Evolutionary conservation across 148 eudicot species (phyloP), one percentile per base, ranked within the genome.

Genomic region (Silene latifolia): DNA sequence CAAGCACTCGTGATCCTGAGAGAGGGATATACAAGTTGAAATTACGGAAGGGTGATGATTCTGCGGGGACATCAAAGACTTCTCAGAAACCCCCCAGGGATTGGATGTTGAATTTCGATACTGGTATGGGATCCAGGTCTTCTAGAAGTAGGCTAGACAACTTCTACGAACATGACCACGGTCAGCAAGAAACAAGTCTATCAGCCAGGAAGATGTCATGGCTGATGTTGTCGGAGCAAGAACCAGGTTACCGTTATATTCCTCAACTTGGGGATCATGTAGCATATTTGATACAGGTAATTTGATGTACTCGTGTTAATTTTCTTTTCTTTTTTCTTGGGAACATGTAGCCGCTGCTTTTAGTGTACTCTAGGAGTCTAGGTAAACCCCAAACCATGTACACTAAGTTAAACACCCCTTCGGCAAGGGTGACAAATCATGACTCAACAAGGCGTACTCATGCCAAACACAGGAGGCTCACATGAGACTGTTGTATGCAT

Each of bases 211-310:
- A 89, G 80, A 66, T 84, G 32, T 82, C 90, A 61, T 95, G 98
- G 98, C 83, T 95, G 72, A 80, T 90, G 81, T 81, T 89, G 77
- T 77, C 85, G 23, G 87, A 87, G 78, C 96, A 92, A 64, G 98
- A 94, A 79, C 93, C 89, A 53, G 90, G 93, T 46, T 89, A 78
- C 42, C 96, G 97, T 20, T 95, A 95, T 77, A 90, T 92, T 72
- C 97, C 98, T 68, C 98, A 95, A 83, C 86, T 85, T 58, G 93
- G 90, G 81, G 98, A 95, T 83, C 82, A 81, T 80, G 96, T 92
- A 19, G 89, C 83, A 10, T 95, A 95, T 85, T 78, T 90, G 76
- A 80, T 85, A 82, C 98, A 91, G 98, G 98, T 91, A 86, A 76
- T 76, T 69, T 27, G 20, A 23, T 54, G 46, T 53, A 25, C 58